phyloP scores from a whole-genome alignment of 306 rosid species.

The Pterocarpus macrocarpus region DNA sequence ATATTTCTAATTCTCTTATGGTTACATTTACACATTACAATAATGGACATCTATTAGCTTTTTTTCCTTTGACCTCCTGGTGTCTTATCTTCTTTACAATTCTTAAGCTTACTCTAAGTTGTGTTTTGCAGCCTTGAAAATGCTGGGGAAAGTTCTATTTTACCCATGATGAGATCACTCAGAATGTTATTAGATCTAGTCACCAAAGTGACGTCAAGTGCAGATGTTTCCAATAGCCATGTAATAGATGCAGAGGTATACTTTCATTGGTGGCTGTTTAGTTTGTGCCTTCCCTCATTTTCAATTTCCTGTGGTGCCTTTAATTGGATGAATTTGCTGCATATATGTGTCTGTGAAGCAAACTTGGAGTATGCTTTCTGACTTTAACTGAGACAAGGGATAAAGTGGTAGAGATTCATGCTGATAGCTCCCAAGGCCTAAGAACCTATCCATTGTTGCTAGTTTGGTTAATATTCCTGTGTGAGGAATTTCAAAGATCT shows the following conservation, averaged over 20 bases:
- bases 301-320: constrained; percentile 9
- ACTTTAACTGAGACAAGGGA: background rate
- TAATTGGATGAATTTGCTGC: constrained; percentile 34
- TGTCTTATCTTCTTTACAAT: constrained; percentile 19
- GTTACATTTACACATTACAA: background rate
- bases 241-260: constrained; percentile 75
- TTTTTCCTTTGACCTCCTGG: constrained; percentile 4
- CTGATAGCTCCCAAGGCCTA: constrained; percentile 13
- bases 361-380: constrained; percentile 37
- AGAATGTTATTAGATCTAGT: constrained; percentile 74
- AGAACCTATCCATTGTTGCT: constrained; percentile 22
- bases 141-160: constrained; percentile 92
- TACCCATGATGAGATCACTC: constrained; percentile 87
- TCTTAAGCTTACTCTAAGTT: constrained; percentile 41
- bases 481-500: constrained; percentile 17
- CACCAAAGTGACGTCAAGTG: constrained; percentile 59
- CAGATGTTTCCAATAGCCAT: constrained; percentile 54
- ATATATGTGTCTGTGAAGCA: constrained; percentile 19
- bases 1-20: background rate
- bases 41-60: background rate
- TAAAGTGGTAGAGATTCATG: background rate
- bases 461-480: constrained; percentile 17
- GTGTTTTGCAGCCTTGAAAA: constrained; percentile 84
- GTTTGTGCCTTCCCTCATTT: constrained; percentile 18
- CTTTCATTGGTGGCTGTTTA: constrained; percentile 40